phyloP scores from a whole-genome alignment of 1,284 basidiomycete species.

The Ceratorhiza oryzae-sativae region DNA sequence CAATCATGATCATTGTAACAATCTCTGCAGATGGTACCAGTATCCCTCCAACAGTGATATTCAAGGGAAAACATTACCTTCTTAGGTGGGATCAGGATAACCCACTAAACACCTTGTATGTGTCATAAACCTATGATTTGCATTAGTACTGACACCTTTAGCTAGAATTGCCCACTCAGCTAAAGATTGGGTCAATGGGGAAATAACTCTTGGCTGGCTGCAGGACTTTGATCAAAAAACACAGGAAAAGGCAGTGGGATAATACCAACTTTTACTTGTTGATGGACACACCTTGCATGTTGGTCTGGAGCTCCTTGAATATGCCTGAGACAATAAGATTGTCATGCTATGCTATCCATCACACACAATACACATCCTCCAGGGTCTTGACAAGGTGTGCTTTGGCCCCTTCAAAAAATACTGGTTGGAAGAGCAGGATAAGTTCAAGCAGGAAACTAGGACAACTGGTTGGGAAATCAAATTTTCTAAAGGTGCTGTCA shows the following conservation, averaged over 20 bases:
- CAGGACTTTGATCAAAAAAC: constrained; percentile 52
- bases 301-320: constrained; percentile 50
- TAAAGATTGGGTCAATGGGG: constrained; percentile 46
- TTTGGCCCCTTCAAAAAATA: constrained; percentile 28
- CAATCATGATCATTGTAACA: constrained; percentile 51
- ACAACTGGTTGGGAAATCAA: constrained; percentile 45
- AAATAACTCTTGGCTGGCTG: constrained; percentile 50
- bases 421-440: constrained; percentile 32
- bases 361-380: constrained; percentile 48
- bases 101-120: constrained; percentile 35
- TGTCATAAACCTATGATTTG: too few species aligned
- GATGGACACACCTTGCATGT: constrained; percentile 56
- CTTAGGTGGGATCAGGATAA: constrained; percentile 47
- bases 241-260: constrained; percentile 49
- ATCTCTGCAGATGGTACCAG: constrained; percentile 52
- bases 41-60: constrained; percentile 50
- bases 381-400: constrained; percentile 42
- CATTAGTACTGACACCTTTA: too few species aligned
- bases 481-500: constrained; percentile 44
- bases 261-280: constrained; percentile 49
- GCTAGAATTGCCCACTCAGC: too few species aligned
- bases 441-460: constrained; percentile 43
- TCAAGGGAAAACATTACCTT: constrained; percentile 51
- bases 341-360: constrained; percentile 52
- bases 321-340: constrained; percentile 50